phyloP scores from a whole-genome alignment of 129 eudicot genomes.

The Flaveria trinervia region DNA sequence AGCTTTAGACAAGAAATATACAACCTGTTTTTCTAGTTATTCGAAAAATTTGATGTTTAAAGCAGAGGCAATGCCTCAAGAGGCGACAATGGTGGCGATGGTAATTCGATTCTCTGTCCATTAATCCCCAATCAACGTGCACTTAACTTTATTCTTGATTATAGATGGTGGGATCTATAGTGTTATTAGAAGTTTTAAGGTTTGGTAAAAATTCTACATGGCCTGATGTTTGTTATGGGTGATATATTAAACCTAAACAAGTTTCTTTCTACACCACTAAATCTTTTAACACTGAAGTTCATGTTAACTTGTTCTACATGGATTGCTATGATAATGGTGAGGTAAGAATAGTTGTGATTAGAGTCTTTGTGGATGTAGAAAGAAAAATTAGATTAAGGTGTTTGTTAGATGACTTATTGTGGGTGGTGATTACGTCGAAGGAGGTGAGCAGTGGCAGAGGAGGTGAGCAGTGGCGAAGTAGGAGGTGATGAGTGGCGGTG shows the following conservation, averaged over 20 bases:
- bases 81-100: no score
- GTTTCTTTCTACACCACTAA: conserved; percentile 72
- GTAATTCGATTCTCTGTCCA: no score
- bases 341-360: conserved; percentile 39
- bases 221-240: conserved; percentile 81
- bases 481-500: no score
- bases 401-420: no score
- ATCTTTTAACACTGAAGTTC: conserved; percentile 88
- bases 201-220: conserved; percentile 86
- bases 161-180: conserved; percentile 89
- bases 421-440: no score
- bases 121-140: conserved; percentile 90
- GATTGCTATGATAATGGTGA: conserved; percentile 93
- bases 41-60: no score
- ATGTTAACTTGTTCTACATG: conserved; percentile 85
- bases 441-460: no score
- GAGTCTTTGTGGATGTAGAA: background rate
- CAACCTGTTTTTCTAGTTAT: no score
- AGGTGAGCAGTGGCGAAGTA: no score
- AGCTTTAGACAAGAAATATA: no score
- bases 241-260: conserved; percentile 86
- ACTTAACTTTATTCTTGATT: conserved; percentile 75
- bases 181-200: conserved; percentile 83
- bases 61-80: no score
- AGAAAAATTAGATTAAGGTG: no score